Base-by-base conservation (phyloP, 1,284 basidiomycete species). In the Cryptococcus depauperatus region DNA sequence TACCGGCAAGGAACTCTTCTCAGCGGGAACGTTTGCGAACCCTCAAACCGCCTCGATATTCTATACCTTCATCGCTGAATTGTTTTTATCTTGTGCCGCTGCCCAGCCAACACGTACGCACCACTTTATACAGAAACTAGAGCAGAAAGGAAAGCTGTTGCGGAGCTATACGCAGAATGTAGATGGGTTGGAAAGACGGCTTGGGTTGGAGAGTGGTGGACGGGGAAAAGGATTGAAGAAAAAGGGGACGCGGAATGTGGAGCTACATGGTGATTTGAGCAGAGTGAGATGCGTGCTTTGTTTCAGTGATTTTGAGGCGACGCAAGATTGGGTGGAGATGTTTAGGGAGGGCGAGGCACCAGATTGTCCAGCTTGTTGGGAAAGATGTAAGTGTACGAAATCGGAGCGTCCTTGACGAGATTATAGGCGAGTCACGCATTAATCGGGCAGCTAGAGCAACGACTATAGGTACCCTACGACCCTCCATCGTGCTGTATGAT, bases 151-250 rank as follows among this genome's bases (percentile, higher is more conserved):
- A 43, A 89, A 85, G 61, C 74, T 97, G 1, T 70, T 93, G 25
- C 80, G 91, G 43, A 85, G 83, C 3, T 96, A 96, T 68, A 95
- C 92, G 0, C 91, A 95, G 69, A 96, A 95, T 63, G 91, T 96
- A 41, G 92, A 96, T 68, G 90, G 88, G 5, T 73, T 96, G 18
- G 92, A 96, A 66, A 82, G 83, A 56, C 76, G 78, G 44, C 80
- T 80, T 1, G 92, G 91, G 0, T 76, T 96, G 6, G 76, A 47
- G 82, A 83, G 64, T 76, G 81, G 37, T 80, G 84, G 71, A 65
- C 53, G 66, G 28, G 61, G 61, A 7, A 57, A 59, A 11, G 67
- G 64, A 28, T 45, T 84, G 43, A 77, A 76, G 56, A 74, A 76
- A 26, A 82, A 77, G 64, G 81, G 82, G 42, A 80, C 87, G 19